Percentiles rank a stretch among this genome's conserved stretches.
phyloP scores from a whole-genome alignment of 768 basidiomycete species.

The Coprinellus micaceus region DNA sequence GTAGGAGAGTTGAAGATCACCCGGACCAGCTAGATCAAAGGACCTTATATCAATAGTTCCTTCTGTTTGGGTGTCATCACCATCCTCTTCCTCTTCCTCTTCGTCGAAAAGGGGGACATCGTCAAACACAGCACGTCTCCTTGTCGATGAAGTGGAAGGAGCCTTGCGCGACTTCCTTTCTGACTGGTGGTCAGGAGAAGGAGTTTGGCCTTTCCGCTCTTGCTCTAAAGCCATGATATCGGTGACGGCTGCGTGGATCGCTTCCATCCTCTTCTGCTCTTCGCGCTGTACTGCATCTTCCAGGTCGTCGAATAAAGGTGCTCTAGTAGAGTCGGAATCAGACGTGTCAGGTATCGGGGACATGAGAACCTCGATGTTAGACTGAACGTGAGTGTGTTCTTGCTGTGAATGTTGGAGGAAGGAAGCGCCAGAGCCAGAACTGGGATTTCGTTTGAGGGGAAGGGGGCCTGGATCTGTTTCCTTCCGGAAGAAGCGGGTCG shows the following conservation, averaged over 20 bases:
- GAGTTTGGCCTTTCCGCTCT: slow-evolving; percentile 17
- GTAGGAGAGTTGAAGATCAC: slow-evolving; percentile 82
- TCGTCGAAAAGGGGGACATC: slow-evolving; percentile 34
- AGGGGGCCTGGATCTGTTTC: neutral
- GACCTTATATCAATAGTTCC: slow-evolving; percentile 43
- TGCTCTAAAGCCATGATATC: slow-evolving; percentile 91
- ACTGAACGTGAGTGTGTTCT: slow-evolving; percentile 24
- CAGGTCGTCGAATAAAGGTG: slow-evolving; percentile 79
- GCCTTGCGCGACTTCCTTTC: neutral
- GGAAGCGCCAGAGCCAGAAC: slow-evolving; percentile 31
- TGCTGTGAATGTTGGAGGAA: neutral
- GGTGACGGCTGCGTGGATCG: slow-evolving; percentile 92
- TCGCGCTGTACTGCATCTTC: slow-evolving; percentile 67
- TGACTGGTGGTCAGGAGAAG: slow-evolving; percentile 3
- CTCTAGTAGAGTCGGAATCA: slow-evolving; percentile 52
- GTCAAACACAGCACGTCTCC: slow-evolving; percentile 26
- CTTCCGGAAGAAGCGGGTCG: slow-evolving; percentile 15
- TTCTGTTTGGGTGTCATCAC: slow-evolving; percentile 42
- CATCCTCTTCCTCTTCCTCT: slow-evolving; percentile 45
- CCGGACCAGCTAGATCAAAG: slow-evolving; percentile 79
- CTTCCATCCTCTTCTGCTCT: slow-evolving; percentile 87
- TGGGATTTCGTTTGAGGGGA: slow-evolving; percentile 37
- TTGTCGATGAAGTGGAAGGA: neutral
- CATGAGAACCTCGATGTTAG: slow-evolving; percentile 82
- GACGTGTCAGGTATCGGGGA: slow-evolving; percentile 52